Base-by-base conservation (phyloP, 2,329 filamentous ascomycete species). In the Venturia aucupariae region DNA sequence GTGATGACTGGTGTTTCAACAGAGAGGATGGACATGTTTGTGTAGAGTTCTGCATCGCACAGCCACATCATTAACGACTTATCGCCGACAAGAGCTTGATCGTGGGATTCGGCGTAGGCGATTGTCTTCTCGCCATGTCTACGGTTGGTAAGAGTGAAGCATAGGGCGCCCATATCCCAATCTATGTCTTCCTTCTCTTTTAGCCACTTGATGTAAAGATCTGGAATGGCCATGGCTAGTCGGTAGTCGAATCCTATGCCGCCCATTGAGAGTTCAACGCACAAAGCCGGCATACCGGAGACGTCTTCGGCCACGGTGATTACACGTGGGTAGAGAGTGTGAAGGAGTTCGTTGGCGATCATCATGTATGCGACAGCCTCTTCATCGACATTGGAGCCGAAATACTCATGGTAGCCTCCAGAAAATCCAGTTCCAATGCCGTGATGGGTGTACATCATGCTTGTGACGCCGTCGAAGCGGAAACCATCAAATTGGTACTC, bases 381-480 rank as follows among this genome's bases (percentile, higher is more conserved):
- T 69, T 96, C 90, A 68, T 99, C 94, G 35, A 97, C 93, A 30
- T 84, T 83, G 4, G 86, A 79, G 7, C 94, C 94, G 73, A 97
- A 99, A 75, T 99, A 99, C 76, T 99, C 94, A 72, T 99, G 94
- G 73, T 99, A 99, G 19, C 93, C 93, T 65, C 94, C 94, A 22
- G 92, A 97, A 75, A 99, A 99, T 22, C 94, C 94, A 86, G 92
- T 95, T 81, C 94, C 94, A 76, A 99, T 96, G 59, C 94, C 94
- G 73, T 99, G 94, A 73, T 99, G 94, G 19, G 81, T 79, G 76
- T 99, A 99, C 65, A 99, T 87, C 92, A 99, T 99, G 78, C 92
- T 97, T 1, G 94, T 99, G 62, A 99, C 94, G 68, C 94, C 94
- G 70, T 99, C 94, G 71, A 99, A 99, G 51, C 94, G 86, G 83